Conservation (phyloP, 768 basidiomycete species). For the Wakefieldia striispora region DNA sequence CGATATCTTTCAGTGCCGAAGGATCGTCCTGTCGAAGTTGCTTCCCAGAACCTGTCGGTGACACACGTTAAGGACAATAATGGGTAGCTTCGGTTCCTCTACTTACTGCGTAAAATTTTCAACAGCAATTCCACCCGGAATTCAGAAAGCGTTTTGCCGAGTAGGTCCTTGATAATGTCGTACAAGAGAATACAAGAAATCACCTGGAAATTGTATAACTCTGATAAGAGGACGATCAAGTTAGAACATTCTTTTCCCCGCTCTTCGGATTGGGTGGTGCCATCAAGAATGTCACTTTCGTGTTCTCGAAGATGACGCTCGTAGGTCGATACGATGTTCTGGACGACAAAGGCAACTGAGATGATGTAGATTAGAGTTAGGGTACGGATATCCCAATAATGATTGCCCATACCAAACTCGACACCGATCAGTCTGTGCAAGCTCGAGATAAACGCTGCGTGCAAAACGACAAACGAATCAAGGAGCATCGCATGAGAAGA, state of each 20-base stretch:
- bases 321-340: constrained; percentile 65
- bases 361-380: neutral
- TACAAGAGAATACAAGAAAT: constrained; percentile 87
- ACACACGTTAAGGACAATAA: neutral
- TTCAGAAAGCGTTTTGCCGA: constrained; percentile 66
- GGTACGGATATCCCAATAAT: neutral
- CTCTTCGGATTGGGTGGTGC: constrained; percentile 32
- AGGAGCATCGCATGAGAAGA: constrained; percentile 77
- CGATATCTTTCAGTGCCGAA: constrained; percentile 86
- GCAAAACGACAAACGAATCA: constrained; percentile 86
- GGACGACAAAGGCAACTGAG: constrained; percentile 80
- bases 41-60: constrained; percentile 76
- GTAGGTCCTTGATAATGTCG: constrained; percentile 78
- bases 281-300: constrained; percentile 10
- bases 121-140: constrained; percentile 83
- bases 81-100: neutral
- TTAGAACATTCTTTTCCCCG: constrained; percentile 88
- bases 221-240: constrained; percentile 80
- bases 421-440: constrained; percentile 79
- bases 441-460: constrained; percentile 81
- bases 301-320: constrained; percentile 52
- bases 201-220: constrained; percentile 96
- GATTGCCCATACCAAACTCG: constrained; percentile 73
- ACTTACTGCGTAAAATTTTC: constrained; percentile 78
- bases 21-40: constrained; percentile 94